Evolutionary conservation across 164 flowering plant species (phyloP).

Genomic region (Piper betle): DNA sequence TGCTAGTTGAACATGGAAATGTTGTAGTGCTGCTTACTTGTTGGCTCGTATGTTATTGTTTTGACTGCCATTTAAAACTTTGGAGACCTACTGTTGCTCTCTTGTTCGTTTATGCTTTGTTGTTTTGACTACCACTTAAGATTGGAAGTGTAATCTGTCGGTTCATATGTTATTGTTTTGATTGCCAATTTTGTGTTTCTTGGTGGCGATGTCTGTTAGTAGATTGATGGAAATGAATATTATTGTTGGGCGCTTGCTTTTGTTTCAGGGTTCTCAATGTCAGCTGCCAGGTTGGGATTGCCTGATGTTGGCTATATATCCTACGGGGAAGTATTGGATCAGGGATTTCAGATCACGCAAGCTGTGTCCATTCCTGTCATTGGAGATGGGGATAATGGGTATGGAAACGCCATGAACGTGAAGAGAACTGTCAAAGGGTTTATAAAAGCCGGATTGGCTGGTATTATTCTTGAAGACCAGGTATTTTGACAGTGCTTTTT

Average conservation of each 20-base stretch:
- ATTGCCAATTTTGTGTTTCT: too few species aligned
- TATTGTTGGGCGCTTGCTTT: neutral
- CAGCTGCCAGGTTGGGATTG: constrained; percentile 76
- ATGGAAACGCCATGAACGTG: constrained; percentile 97
- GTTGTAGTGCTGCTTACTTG: neutral
- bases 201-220: neutral
- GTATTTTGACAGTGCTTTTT: constrained; percentile 16
- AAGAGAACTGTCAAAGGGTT: constrained; percentile 92
- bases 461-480: constrained; percentile 93
- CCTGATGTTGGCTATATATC: constrained; percentile 87
- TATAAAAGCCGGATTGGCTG: constrained; percentile 83
- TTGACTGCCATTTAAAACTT: too few species aligned
- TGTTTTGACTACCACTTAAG: neutral
- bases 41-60: neutral
- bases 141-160: neutral
- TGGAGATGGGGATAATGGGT: constrained; percentile 97
- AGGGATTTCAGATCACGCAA: constrained; percentile 70
- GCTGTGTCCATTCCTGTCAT: constrained; percentile 88
- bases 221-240: neutral
- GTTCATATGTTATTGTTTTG: neutral
- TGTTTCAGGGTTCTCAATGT: constrained; percentile 64
- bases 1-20: neutral
- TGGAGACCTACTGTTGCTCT: neutral
- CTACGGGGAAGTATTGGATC: constrained; percentile 93
- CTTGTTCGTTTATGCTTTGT: neutral